Evolutionary conservation across 371 early-diverging fungal genomes (phyloP).

Genomic region (Apophysomyces elegans): DNA sequence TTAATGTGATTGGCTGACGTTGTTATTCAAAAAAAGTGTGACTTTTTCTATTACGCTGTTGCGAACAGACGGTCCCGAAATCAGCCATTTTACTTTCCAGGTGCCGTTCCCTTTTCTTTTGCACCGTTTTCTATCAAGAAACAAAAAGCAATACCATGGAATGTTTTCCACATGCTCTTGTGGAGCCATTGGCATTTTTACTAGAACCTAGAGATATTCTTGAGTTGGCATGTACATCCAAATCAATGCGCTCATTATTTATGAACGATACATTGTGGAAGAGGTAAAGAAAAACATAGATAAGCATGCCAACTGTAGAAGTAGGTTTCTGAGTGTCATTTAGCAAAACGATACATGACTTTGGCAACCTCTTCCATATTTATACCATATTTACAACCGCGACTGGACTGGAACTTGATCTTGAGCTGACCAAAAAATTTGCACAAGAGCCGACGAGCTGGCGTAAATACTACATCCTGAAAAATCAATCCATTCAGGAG

Average conservation of each 20-base stretch:
- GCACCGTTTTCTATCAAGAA: background rate
- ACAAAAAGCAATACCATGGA: constrained; percentile 14
- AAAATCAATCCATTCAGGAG: constrained; percentile 32
- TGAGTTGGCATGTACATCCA: constrained; percentile 22
- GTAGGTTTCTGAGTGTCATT: background rate
- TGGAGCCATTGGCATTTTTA: constrained; percentile 18
- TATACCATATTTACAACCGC: constrained; percentile 48
- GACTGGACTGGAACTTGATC: constrained; percentile 52
- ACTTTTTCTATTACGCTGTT: no score
- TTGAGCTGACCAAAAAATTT: constrained; percentile 42
- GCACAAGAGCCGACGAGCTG: constrained; percentile 49
- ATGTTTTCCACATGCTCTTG: constrained; percentile 15
- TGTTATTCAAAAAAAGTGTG: no score
- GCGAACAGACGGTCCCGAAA: no score
- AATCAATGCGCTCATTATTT: constrained; percentile 18
- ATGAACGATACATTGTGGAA: constrained; percentile 28
- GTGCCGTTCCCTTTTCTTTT: background rate
- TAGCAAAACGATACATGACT: constrained; percentile 57
- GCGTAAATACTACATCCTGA: constrained; percentile 46
- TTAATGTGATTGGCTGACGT: no score
- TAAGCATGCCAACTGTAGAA: background rate
- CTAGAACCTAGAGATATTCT: constrained; percentile 26
- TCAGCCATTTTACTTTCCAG: no score
- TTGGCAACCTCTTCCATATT: constrained; percentile 59
- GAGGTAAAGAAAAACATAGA: constrained; percentile 24